These are phyloP conservation scores for Lactarius akahatsu DNA, from an alignment of 768 basidiomycete genomes.

Conservation along the genomic window DNA sequence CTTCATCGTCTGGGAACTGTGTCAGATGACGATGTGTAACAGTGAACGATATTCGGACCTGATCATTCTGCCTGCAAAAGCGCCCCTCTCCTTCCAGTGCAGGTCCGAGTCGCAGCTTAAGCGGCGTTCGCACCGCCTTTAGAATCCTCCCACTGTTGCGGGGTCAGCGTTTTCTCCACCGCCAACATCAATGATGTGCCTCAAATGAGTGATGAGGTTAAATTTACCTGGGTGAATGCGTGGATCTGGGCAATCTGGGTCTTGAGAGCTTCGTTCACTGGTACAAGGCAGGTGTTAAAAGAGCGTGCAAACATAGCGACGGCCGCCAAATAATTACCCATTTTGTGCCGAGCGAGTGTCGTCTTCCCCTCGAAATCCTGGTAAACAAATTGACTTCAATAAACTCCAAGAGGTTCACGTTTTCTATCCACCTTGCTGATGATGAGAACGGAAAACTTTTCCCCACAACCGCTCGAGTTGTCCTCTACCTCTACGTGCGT, in stretches of 20 bases:
- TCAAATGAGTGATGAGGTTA: constrained; percentile 1
- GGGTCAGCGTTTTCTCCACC: constrained; percentile 69
- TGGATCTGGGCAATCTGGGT: constrained; percentile 76
- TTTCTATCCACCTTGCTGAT: constrained; percentile 64
- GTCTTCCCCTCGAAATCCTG: constrained; percentile 77
- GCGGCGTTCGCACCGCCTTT: constrained; percentile 34
- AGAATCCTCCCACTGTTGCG: constrained; percentile 59
- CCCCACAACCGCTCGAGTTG: constrained; percentile 77
- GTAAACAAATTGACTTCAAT: neutral
- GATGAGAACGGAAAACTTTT: constrained; percentile 70
- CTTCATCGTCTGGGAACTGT: neutral
- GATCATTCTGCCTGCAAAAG: neutral
- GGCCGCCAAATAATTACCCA: constrained; percentile 48
- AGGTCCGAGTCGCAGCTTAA: neutral
- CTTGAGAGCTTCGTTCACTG: constrained; percentile 79
- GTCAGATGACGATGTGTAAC: neutral
- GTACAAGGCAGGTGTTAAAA: constrained; percentile 3
- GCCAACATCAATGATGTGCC: neutral
- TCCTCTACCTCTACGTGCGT: constrained; percentile 72
- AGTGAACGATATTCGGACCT: neutral
- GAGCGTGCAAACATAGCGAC: neutral
- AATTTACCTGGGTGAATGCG: constrained; percentile 79
- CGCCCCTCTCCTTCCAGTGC: neutral
- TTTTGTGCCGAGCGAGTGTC: constrained; percentile 73
- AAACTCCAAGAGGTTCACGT: neutral